Evolutionary conservation across 2,329 filamentous ascomycete genomes (phyloP).

Genomic region (Diaporthe eres): DNA sequence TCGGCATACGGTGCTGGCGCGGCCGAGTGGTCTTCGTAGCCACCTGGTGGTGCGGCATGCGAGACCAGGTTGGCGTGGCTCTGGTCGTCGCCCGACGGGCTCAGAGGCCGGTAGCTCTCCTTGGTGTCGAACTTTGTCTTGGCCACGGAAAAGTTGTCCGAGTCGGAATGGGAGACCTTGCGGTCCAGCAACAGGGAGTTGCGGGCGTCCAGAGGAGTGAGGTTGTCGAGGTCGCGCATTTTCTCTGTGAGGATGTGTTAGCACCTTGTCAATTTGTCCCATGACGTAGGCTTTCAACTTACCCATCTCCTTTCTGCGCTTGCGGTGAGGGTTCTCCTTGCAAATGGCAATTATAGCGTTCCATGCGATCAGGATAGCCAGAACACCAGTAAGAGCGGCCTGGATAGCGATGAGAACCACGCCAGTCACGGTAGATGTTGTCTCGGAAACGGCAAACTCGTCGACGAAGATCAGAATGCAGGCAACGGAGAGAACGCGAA

Average conservation of each 20-base stretch:
- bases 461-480: slow-evolving; percentile 96
- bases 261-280: slow-evolving; percentile 33
- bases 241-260: slow-evolving; percentile 73
- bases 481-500: slow-evolving; percentile 88
- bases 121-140: slow-evolving; percentile 55
- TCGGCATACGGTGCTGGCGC: slow-evolving; percentile 38
- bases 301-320: slow-evolving; percentile 91
- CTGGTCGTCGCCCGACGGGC: slow-evolving; percentile 45
- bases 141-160: slow-evolving; percentile 60
- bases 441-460: slow-evolving; percentile 89
- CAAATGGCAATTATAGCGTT: slow-evolving; percentile 88
- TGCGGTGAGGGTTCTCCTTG: slow-evolving; percentile 91
- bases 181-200: slow-evolving; percentile 85
- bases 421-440: slow-evolving; percentile 93
- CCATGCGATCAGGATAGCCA: slow-evolving; percentile 89
- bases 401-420: slow-evolving; percentile 96
- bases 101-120: slow-evolving; percentile 38
- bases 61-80: slow-evolving; percentile 56
- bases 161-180: slow-evolving; percentile 51
- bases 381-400: slow-evolving; percentile 82
- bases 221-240: slow-evolving; percentile 81
- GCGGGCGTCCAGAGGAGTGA: slow-evolving; percentile 89
- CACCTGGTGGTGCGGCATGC: slow-evolving; percentile 57
- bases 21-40: slow-evolving; percentile 35
- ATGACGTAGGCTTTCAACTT: slow-evolving; percentile 57